Evolutionary conservation across 2,329 filamentous ascomycete genomes (phyloP).

Genomic region (Colletotrichum sp.): DNA sequence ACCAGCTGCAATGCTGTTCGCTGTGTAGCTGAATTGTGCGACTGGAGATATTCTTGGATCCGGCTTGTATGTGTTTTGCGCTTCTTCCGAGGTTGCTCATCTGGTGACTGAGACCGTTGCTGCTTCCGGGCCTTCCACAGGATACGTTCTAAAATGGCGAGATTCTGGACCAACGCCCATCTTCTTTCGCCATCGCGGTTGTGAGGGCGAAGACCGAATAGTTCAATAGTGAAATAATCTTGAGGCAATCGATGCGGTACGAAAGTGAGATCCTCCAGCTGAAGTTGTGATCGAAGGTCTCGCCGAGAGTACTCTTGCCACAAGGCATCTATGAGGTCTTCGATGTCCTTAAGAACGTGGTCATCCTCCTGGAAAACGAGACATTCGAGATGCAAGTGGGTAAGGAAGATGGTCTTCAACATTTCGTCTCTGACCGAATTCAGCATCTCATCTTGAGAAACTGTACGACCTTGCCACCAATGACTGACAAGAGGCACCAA

Average conservation of each 20-base stretch:
- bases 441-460: slow-evolving; percentile 64
- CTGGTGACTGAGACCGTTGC: slow-evolving; percentile 28
- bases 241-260: slow-evolving; percentile 45
- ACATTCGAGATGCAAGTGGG: slow-evolving; percentile 67
- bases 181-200: slow-evolving; percentile 61
- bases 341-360: slow-evolving; percentile 53
- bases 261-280: slow-evolving; percentile 78
- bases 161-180: slow-evolving; percentile 64
- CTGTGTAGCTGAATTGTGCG: slow-evolving; percentile 46
- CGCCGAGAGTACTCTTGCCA: slow-evolving; percentile 79
- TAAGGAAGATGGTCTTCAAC: slow-evolving; percentile 72
- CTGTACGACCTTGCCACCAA: slow-evolving; percentile 78
- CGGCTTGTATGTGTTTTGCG: slow-evolving; percentile 51
- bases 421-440: slow-evolving; percentile 77
- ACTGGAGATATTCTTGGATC: slow-evolving; percentile 53
- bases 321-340: slow-evolving; percentile 73
- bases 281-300: slow-evolving; percentile 73
- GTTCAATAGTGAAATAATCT: slow-evolving; percentile 50
- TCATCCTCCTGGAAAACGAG: slow-evolving; percentile 49
- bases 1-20: slow-evolving; percentile 62
- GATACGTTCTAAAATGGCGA: slow-evolving; percentile 62
- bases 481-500: slow-evolving; percentile 74
- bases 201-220: slow-evolving; percentile 60
- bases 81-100: slow-evolving; percentile 58
- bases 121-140: slow-evolving; percentile 33